Base-by-base conservation (phyloP, 345 rosid genomes). In the Gossypium mustelinum region DNA sequence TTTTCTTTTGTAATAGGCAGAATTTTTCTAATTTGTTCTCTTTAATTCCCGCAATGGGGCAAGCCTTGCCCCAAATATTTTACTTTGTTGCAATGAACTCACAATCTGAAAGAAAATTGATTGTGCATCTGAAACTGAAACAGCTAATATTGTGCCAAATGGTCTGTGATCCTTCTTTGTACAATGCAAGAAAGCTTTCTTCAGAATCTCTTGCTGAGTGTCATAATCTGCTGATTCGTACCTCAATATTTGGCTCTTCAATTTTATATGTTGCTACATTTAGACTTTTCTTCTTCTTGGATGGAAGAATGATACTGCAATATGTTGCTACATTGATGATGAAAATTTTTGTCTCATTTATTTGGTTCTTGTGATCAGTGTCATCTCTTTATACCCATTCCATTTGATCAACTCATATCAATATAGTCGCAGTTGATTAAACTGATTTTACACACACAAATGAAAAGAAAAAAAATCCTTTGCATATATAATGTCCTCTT, bases 41-140 rank as follows among this genome's bases (percentile, higher is more conserved):
- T 66, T 17, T 44, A 22, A 20, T 65, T 65, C 25, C 51, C 52
- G 9, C 18, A 27, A 9, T 66, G 50, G 18, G 11, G 27, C 41
- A 34, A 34, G 41, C 54, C 34, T 44, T 20, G 12, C n/a, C 52
- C 70, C 34, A 66, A 47, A 11, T 7, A 1, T 6, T 8, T 4
- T 45, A 66, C 70, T 45, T 45, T 66, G 55, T 66, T 66, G 54
- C 70, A 11, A 66, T n/a, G 2, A 45, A 45, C 39, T 66, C 9
- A 14, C 14, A 2, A 22, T 66, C 54, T 45, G 34, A 45, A 67
- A 67, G 55, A 67, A 58, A 67, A 67, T 11, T 10, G 14, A 67
- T 12, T 47, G 10, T 44, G 18, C 13, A 44, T 44, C 24, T 65
- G 54, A 67, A 67, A 67, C 69, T 44, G 54, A 67, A 67, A 67